Evolutionary conservation across 176 grass and related monocot genomes (phyloP), one percentile per base, ranked within the genome.

Genomic region (Saccharum spontaneum): DNA sequence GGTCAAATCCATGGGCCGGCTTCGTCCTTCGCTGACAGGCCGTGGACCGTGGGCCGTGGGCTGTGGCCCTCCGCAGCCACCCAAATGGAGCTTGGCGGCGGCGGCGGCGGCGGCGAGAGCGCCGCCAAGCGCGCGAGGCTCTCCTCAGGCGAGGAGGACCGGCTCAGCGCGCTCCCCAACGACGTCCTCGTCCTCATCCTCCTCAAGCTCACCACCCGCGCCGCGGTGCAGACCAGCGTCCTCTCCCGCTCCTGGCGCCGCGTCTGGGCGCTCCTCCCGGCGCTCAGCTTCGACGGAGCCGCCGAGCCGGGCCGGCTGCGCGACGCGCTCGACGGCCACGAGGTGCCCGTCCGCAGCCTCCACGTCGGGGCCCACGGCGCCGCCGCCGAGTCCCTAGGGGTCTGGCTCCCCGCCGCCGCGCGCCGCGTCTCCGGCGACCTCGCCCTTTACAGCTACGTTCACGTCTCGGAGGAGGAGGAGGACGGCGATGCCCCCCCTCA

Each of bases 331-430:
- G 6, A 33, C 14, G 31, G 5, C 6, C 31, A 67, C 31, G 14
- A 36, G 31, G 65, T 18, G 31, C 5, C 15, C 45, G 59, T 86
- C 43, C 57, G 60, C 59, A 9, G 4, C 26, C 77, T 67, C n/a
- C 2, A 3, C 16, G 33, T 86, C 57, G 2, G 24, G 22, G 10
- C 39, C 57, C 17, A 1, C n/a, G 57, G 73, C 17, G 30, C 77
- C 69, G 5, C 20, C 46, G 41, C 77, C 4, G 41, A 73, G 4
- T 30, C 36, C 77, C 23, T 80, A 33, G 69, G 77, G 3, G 33
- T 44, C 15, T 74, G 69, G 77, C 69, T 86, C 40, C 77, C 77
- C 41, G 8, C 48, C 69, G 77, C 78, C 71, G 71, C 71, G 22
- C 17, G 44, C 60, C 78, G 70, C 45, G 70, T 82, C 62, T 59